Evolutionary conservation across 169 alveolate species (phyloP).

Genomic region (Plasmodium adleri): DNA sequence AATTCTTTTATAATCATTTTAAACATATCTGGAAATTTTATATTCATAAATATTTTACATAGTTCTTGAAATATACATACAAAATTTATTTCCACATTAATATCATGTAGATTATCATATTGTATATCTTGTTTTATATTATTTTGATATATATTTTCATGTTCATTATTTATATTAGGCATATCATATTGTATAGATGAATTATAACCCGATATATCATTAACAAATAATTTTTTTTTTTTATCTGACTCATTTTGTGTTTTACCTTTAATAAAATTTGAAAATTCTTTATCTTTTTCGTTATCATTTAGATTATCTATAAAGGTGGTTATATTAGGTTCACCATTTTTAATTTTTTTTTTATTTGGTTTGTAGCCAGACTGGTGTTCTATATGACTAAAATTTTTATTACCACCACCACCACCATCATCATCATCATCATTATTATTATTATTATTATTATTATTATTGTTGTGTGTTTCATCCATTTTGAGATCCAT

Average conservation of each 20-base stretch:
- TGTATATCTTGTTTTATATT: neutral
- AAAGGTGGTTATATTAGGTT: neutral
- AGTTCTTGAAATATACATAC: conserved; percentile 34
- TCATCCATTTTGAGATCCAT: no score
- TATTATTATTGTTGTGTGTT: no score
- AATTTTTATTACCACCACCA: neutral
- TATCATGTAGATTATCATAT: neutral
- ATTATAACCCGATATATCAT: neutral
- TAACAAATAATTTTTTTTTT: neutral
- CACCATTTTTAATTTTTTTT: neutral
- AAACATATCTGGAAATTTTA: conserved; percentile 55
- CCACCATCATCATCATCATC: neutral
- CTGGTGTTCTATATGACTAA: neutral
- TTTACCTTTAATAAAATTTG: conserved; percentile 43
- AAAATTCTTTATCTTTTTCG: conserved; percentile 30
- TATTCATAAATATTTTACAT: conserved; percentile 37
- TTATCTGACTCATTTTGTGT: neutral
- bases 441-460: no score
- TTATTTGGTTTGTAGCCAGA: neutral
- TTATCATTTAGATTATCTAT: conserved; percentile 7
- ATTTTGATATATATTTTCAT: neutral
- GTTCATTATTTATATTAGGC: neutral
- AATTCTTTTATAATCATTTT: conserved; percentile 14
- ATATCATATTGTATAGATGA: neutral
- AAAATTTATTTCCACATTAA: conserved; percentile 41